Conservation (phyloP, 2,329 filamentous ascomycete species). For the Ascochyta viciae-villosae region DNA sequence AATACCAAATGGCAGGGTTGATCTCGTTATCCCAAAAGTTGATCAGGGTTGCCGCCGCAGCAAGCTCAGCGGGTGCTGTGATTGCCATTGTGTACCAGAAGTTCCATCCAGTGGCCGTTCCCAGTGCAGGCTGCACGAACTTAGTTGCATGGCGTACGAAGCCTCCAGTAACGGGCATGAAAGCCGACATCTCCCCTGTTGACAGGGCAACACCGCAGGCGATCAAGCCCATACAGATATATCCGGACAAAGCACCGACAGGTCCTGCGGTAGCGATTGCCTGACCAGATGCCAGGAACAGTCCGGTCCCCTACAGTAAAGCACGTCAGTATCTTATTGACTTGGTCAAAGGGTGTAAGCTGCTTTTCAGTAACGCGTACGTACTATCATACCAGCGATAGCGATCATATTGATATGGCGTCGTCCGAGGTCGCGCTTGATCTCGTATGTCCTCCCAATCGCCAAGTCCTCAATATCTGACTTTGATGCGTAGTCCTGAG, state of each 20-base stretch:
- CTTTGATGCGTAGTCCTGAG: background rate
- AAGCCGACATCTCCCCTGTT: conserved; percentile 40
- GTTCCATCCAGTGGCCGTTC: conserved; percentile 25
- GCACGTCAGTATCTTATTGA: too few relatives aligned
- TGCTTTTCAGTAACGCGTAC: background rate
- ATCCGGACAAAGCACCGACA: conserved; percentile 1
- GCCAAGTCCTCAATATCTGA: conserved; percentile 4
- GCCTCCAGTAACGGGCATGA: conserved; percentile 30
- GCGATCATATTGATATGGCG: conserved; percentile 25
- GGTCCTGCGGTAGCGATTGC: conserved; percentile 8
- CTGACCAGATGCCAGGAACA: conserved; percentile 10
- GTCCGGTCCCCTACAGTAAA: conserved; percentile 2
- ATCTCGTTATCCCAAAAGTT: conserved; percentile 68
- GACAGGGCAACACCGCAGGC: conserved; percentile 27
- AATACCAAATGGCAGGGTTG: conserved; percentile 18
- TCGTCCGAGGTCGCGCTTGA: conserved; percentile 16
- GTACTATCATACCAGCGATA: conserved; percentile 20
- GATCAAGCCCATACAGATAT: conserved; percentile 8
- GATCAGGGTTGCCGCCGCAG: conserved; percentile 73
- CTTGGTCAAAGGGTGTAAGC: too few relatives aligned
- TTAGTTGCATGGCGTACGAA: conserved; percentile 17
- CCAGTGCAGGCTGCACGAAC: conserved; percentile 53
- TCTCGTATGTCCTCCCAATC: background rate
- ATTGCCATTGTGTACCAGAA: conserved; percentile 3
- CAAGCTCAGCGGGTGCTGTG: conserved; percentile 60